Base-by-base conservation (phyloP, 2,329 filamentous ascomycete species). In the Pyrenochaeta sp. region DNA sequence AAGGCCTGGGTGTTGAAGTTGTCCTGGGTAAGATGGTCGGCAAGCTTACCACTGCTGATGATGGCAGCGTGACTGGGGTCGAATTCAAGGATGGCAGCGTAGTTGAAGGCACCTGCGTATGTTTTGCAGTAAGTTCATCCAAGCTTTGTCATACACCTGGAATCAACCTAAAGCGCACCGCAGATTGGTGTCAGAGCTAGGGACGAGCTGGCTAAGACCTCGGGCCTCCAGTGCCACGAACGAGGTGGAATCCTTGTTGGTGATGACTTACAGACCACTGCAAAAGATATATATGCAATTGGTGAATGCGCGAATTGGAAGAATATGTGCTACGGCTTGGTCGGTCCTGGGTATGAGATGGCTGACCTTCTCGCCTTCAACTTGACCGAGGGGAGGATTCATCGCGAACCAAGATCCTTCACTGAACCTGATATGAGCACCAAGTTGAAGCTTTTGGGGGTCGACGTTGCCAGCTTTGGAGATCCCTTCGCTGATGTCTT, bases 271-370 rank as follows among this genome's bases (percentile, higher is more conserved):
- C 82, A 83, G 56, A 96, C 92, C 1, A 95, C 86, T 27, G 74
- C 82, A 3, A 80, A 86, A 0, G 87, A 89, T 58, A 85, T 97
- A 44, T 97, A 95, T 71, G 92, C 92, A 41, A 89, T 97, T 44
- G 93, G 92, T 51, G 93, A 97, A 76, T 97, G 92, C 66, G 92
- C 92, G 4, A 95, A 89, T 77, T 97, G 91, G 91, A 84, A 93
- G 59, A 89, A 86, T 62, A 90, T 95, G 75, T 92, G 91, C 0
- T 97, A 92, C 62, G 92, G 92, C 5, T 84, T 97, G 17, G 96
- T 97, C 64, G 92, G 90, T 0, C 92, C 92, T 0, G 92, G 92
- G n/a, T 84, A 97, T 31, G 93, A 96, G 75, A 96, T 96, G 91
- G 93, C 93, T 0, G 92, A 96, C 63, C 88, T 97, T 1, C 84